A percentile compares a stretch with the other conserved stretches of the same genome.
Evolutionary conservation across 371 early-diverging fungal genomes (phyloP).

Genomic region (Dinochytrium kinnereticum): DNA sequence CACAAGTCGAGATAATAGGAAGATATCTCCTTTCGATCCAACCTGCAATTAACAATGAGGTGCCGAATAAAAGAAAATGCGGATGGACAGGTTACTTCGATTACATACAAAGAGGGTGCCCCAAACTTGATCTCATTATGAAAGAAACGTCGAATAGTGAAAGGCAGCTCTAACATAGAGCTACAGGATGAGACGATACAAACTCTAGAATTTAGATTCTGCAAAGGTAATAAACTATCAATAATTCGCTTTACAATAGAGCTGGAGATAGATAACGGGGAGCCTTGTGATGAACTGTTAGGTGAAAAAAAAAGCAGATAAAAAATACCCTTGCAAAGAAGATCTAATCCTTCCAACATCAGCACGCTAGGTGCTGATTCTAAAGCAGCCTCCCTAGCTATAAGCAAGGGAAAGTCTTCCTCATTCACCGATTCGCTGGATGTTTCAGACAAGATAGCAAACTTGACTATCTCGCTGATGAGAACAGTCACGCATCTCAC

Average conservation of each 20-base stretch:
- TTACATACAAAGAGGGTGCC: neutral
- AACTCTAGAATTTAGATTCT: neutral
- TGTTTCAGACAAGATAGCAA: neutral
- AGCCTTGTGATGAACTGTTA: conserved; percentile 5
- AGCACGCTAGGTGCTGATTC: conserved; percentile 35
- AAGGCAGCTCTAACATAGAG: neutral
- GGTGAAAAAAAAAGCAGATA: neutral
- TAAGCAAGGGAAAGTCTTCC: conserved; percentile 21
- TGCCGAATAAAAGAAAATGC: too few species aligned
- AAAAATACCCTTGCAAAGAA: conserved; percentile 33
- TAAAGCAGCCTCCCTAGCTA: conserved; percentile 32
- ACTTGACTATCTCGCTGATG: conserved; percentile 21
- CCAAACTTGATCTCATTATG: neutral
- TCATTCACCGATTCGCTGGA: neutral
- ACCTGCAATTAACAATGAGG: neutral
- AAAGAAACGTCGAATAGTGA: neutral
- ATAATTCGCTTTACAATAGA: conserved; percentile 12
- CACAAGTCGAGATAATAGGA: too few species aligned
- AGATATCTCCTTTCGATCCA: neutral
- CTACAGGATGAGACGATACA: neutral
- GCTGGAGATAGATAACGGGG: conserved; percentile 7
- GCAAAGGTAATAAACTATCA: conserved; percentile 1
- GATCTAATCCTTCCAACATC: conserved; percentile 38
- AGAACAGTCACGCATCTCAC: conserved; percentile 11
- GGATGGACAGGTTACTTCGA: too few species aligned